phyloP scores from a whole-genome alignment of 2,329 filamentous ascomycete species.

The Claviceps africana region DNA sequence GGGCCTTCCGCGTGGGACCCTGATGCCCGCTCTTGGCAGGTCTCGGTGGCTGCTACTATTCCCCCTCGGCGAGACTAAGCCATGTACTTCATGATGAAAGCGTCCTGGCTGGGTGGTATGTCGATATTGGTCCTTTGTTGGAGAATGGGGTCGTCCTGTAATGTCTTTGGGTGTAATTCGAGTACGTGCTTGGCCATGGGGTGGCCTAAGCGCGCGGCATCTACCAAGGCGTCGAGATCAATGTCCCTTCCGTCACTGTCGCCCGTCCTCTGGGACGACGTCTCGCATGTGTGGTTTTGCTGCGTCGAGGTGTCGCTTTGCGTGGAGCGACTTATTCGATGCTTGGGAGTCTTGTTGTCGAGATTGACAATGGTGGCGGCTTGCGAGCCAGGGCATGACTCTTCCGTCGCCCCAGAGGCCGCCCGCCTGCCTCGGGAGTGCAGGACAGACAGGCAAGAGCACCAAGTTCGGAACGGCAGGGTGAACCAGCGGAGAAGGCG shows the following conservation, averaged over 20 bases:
- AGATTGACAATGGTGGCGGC: background rate
- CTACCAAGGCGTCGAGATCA: slow-evolving; percentile 19
- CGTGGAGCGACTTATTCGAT: slow-evolving; percentile 4
- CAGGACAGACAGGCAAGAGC: slow-evolving; percentile 11
- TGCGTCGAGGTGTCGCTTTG: slow-evolving; percentile 2
- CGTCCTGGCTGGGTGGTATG: slow-evolving; percentile 27
- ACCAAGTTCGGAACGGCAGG: slow-evolving; percentile 11
- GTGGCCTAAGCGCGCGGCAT: slow-evolving; percentile 16
- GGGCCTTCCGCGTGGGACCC: no score
- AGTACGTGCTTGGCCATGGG: slow-evolving; percentile 16
- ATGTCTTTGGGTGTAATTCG: slow-evolving; percentile 27
- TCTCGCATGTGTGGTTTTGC: background rate
- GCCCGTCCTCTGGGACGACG: background rate
- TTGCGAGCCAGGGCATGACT: slow-evolving; percentile 11
- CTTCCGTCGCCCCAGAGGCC: slow-evolving; percentile 10
- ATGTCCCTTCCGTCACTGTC: slow-evolving; percentile 9
- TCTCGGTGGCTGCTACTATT: no score
- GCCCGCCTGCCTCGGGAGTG: slow-evolving; percentile 10
- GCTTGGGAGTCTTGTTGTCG: background rate
- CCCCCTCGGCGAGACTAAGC: slow-evolving; percentile 3
- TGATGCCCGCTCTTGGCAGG: no score
- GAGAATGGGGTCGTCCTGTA: slow-evolving; percentile 25
- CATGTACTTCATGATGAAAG: slow-evolving; percentile 18
- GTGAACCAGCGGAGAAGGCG: slow-evolving; percentile 8
- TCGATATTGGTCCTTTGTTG: slow-evolving; percentile 13